Evolutionary conservation across 352 stramenopile genomes (phyloP).

Genomic region (Phytophthora pinifolia): DNA sequence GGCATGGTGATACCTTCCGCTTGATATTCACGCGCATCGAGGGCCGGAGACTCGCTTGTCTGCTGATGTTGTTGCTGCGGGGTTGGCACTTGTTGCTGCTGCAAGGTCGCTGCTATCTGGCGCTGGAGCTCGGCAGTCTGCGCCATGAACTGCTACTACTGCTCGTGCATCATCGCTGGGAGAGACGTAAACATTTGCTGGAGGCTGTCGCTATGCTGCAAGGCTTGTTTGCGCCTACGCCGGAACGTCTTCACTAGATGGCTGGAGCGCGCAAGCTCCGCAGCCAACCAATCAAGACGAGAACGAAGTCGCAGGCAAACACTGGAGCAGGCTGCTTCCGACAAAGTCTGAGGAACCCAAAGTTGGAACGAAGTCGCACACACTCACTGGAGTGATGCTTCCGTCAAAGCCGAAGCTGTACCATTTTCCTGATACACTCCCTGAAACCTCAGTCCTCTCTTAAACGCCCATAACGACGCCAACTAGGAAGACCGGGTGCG

Average conservation of each 20-base stretch:
- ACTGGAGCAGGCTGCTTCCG: no score
- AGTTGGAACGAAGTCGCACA: background rate
- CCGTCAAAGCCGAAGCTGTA: conserved; percentile 2
- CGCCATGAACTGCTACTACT: conserved; percentile 11
- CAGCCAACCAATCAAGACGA: conserved; percentile 12
- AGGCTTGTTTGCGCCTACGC: conserved; percentile 5
- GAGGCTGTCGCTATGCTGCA: background rate
- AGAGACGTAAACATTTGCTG: conserved; percentile 10
- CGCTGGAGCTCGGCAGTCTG: no score
- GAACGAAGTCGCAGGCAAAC: background rate
- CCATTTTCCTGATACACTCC: conserved; percentile 2
- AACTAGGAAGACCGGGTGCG: conserved; percentile 5
- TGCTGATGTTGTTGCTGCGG: background rate
- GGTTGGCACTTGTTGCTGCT: no score
- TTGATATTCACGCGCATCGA: conserved; percentile 1
- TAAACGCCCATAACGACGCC: conserved; percentile 2
- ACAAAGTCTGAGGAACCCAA: no score
- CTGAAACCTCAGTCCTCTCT: conserved; percentile 4
- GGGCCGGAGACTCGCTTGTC: background rate
- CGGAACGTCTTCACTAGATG: conserved; percentile 2
- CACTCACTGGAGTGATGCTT: conserved; percentile 7
- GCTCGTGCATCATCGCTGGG: conserved; percentile 11
- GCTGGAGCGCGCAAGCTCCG: background rate
- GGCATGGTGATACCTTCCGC: conserved; percentile 12
- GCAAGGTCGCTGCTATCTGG: conserved; percentile 6